Conservation (phyloP, 345 rosid genomes). For the Nephelium lappaceum region DNA sequence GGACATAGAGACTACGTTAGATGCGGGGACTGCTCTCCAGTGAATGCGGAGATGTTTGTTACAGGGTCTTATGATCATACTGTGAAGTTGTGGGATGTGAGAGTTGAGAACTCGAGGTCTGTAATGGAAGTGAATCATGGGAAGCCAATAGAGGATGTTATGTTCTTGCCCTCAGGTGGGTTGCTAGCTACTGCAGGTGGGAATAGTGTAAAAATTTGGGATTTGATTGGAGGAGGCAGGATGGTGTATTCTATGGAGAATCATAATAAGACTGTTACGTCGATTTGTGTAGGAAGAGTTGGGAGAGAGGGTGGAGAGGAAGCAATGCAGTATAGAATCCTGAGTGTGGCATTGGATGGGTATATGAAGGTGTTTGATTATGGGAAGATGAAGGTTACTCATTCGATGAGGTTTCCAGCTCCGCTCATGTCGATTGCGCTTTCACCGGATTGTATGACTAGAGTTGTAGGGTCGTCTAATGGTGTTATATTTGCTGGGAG, state of each 20-base stretch:
- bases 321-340: slow-evolving; percentile 52
- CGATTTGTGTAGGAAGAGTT: slow-evolving; percentile 60
- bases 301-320: slow-evolving; percentile 46
- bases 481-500: slow-evolving; percentile 76
- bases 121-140: slow-evolving; percentile 80
- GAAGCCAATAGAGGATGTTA: slow-evolving; percentile 84
- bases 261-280: slow-evolving; percentile 92
- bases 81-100: slow-evolving; percentile 89
- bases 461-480: slow-evolving; percentile 75
- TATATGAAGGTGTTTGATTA: slow-evolving; percentile 93
- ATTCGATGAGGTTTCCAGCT: slow-evolving; percentile 90
- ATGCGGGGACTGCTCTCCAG: slow-evolving; percentile 88
- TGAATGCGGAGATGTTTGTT: slow-evolving; percentile 57
- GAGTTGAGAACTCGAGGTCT: slow-evolving; percentile 52
- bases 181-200: slow-evolving; percentile 86
- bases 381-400: slow-evolving; percentile 71
- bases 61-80: slow-evolving; percentile 96
- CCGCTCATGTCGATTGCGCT: slow-evolving; percentile 73
- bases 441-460: slow-evolving; percentile 57
- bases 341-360: slow-evolving; percentile 88
- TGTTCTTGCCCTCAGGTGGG: slow-evolving; percentile 87
- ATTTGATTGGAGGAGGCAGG: slow-evolving; percentile 81
- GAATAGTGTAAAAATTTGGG: slow-evolving; percentile 87
- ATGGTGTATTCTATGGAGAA: slow-evolving; percentile 84
- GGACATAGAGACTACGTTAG: slow-evolving; percentile 95